Conservation (phyloP, 352 stramenopile species). For the Phytophthora vignae region DNA sequence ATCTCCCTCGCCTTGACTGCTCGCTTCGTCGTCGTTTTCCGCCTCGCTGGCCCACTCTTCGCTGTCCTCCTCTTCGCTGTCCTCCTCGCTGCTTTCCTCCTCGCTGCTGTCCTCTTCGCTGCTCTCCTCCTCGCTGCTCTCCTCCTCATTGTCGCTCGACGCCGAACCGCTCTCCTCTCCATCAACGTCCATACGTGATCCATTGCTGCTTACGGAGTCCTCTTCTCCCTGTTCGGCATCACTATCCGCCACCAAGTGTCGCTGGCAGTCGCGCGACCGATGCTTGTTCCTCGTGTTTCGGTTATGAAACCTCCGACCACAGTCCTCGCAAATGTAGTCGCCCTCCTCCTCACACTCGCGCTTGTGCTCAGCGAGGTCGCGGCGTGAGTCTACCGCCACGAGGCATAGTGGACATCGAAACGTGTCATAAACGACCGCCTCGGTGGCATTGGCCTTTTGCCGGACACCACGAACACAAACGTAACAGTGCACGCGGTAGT, state of each 20-base stretch:
- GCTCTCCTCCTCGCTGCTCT: not conserved
- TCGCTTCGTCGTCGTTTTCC: not conserved
- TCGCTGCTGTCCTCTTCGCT: not conserved
- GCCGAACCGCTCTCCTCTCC: not conserved
- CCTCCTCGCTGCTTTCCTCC: not conserved
- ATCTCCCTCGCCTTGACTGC: too few species aligned
- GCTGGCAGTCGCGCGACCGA: not conserved
- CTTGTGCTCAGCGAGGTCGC: not conserved
- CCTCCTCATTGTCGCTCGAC: not conserved
- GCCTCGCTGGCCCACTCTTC: too few species aligned
- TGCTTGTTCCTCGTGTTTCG: not conserved
- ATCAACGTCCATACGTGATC: not conserved
- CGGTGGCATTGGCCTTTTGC: not conserved
- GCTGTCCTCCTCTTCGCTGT: not conserved
- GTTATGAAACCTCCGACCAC: too few species aligned
- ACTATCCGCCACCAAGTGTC: not conserved
- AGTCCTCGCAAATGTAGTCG: not conserved
- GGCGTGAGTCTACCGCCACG: not conserved
- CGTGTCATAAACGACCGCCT: not conserved
- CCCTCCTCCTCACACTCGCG: not conserved
- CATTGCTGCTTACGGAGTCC: not conserved
- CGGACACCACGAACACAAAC: not conserved
- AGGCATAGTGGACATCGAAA: not conserved
- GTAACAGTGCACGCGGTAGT: not conserved
- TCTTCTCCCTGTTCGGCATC: not conserved